Evolutionary conservation across 1,284 basidiomycete species (phyloP).

Genomic region (Cryptococcus hybrid): DNA sequence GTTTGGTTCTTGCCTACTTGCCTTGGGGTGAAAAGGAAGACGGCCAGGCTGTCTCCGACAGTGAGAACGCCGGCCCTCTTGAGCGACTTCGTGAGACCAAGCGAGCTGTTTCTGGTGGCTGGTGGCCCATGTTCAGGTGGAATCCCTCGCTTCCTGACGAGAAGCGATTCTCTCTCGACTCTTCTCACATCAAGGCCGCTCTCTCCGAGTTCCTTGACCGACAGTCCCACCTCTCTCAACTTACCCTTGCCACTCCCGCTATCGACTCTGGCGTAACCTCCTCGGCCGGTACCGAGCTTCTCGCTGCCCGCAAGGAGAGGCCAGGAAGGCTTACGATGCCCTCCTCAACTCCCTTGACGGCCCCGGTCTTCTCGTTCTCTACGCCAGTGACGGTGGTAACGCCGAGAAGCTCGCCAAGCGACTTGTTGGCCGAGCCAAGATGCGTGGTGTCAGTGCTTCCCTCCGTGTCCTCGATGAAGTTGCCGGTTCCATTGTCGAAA

Average conservation of each 20-base stretch:
- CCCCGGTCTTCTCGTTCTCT: slow-evolving; percentile 83
- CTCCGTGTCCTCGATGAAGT: slow-evolving; percentile 71
- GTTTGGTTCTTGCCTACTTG: slow-evolving; percentile 90
- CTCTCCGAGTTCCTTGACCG: slow-evolving; percentile 94
- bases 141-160: slow-evolving; percentile 84
- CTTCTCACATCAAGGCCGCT: slow-evolving; percentile 90
- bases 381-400: slow-evolving; percentile 89
- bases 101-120: slow-evolving; percentile 90
- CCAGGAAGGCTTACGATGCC: slow-evolving; percentile 81
- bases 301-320: slow-evolving; percentile 78
- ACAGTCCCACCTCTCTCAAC: slow-evolving; percentile 92
- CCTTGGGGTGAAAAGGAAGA: slow-evolving; percentile 72
- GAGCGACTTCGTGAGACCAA: slow-evolving; percentile 96
- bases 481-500: slow-evolving; percentile 60
- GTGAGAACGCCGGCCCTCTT: slow-evolving; percentile 67
- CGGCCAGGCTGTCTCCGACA: slow-evolving; percentile 24
- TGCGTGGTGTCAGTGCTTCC: slow-evolving; percentile 76
- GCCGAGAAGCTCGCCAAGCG: slow-evolving; percentile 96
- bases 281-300: slow-evolving; percentile 78
- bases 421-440: slow-evolving; percentile 76
- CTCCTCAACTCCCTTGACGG: slow-evolving; percentile 83
- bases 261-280: slow-evolving; percentile 81
- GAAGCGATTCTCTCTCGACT: slow-evolving; percentile 85
- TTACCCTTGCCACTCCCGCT: slow-evolving; percentile 72
- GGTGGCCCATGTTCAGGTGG: slow-evolving; percentile 99